phyloP scores from a whole-genome alignment of 1,284 basidiomycete genomes.

The Cutaneotrichosporon sp. region DNA sequence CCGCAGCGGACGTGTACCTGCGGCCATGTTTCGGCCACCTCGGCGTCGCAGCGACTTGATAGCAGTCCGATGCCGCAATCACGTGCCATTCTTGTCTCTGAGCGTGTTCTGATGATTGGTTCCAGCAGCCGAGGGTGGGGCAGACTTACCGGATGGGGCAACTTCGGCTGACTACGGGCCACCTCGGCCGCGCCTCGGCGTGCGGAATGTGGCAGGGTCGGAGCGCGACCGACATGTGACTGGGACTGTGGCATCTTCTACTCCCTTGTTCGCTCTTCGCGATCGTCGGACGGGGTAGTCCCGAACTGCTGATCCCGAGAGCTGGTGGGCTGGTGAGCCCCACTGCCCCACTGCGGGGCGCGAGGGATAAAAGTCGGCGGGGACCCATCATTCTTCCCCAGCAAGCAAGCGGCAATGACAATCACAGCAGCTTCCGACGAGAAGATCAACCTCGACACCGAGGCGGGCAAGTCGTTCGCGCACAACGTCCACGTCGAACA shows the following conservation, averaged over 20 bases:
- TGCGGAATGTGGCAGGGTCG: background rate
- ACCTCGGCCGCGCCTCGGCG: background rate
- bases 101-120: background rate
- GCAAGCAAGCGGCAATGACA: background rate
- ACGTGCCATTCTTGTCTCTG: too few species aligned
- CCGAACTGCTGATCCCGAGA: too few species aligned
- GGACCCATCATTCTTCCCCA: background rate
- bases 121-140: background rate
- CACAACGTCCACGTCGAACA: conserved; percentile 1
- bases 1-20: too few species aligned
- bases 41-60: too few species aligned
- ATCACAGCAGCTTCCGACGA: background rate
- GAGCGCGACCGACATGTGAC: background rate
- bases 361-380: background rate
- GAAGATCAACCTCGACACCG: background rate
- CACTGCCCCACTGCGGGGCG: background rate
- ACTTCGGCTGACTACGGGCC: background rate
- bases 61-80: too few species aligned
- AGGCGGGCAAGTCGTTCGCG: background rate
- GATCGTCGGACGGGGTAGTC: too few species aligned
- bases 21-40: too few species aligned
- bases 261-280: too few species aligned
- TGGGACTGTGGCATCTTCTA: too few species aligned
- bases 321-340: too few species aligned
- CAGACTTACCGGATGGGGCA: background rate